Conservation (phyloP, 208 protist species). For the Wallacemonas sp. region DNA sequence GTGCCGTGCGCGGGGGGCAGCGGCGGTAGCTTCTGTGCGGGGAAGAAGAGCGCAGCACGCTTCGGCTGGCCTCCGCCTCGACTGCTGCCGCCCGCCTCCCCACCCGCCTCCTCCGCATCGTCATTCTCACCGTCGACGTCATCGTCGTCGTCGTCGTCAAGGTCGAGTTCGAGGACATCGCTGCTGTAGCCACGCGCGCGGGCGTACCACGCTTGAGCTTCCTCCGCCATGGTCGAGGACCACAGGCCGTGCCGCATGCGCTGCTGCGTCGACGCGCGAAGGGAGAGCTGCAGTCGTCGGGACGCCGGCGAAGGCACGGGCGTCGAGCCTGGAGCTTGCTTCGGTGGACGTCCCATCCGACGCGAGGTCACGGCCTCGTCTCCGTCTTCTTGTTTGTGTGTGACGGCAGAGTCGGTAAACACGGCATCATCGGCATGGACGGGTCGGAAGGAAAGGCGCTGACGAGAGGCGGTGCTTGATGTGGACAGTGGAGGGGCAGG, state of each 20-base stretch:
- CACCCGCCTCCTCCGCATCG: too few relatives aligned
- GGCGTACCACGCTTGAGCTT: conserved; percentile 3
- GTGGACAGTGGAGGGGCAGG: too few relatives aligned
- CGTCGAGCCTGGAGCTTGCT: not conserved
- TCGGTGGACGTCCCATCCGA: not conserved
- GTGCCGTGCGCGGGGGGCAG: not conserved
- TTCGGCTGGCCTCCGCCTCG: not conserved
- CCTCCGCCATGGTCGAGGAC: not conserved
- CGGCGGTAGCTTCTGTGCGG: not conserved
- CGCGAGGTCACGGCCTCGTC: not conserved
- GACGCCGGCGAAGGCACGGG: not conserved
- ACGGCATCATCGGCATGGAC: not conserved
- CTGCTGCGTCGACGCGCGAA: not conserved
- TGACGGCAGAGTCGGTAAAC: too few relatives aligned
- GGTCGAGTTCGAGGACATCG: not conserved
- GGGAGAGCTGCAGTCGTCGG: conserved; percentile 6
- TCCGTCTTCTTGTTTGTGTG: too few relatives aligned
- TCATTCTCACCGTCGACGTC: not conserved
- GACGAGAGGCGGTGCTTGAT: too few relatives aligned
- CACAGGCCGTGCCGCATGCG: conserved; percentile 15
- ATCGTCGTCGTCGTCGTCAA: conserved; percentile 8
- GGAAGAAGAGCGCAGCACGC: conserved; percentile 2
- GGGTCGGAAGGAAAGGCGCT: not conserved
- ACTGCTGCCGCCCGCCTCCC: too few relatives aligned
- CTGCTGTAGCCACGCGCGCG: not conserved